A percentile compares a stretch with the other conserved stretches of the same genome.
These are phyloP conservation scores for Skeletonema menzelii DNA, from an alignment of 108 stramenopile genomes.

Conservation along the genomic window DNA sequence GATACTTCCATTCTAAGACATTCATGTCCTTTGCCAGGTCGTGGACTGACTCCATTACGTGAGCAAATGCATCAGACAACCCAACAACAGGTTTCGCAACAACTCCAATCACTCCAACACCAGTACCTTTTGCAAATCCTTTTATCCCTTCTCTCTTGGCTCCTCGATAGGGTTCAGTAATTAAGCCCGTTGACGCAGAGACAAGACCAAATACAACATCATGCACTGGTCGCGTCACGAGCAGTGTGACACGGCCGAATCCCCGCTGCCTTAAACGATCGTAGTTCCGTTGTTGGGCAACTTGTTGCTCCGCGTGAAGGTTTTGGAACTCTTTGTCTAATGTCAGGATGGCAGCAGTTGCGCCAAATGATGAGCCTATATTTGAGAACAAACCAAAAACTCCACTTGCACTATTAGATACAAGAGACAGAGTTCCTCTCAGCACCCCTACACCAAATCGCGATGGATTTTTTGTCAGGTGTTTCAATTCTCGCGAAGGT, in stretches of 20 bases:
- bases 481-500: slow-evolving; percentile 82
- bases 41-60: slow-evolving; percentile 70
- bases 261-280: slow-evolving; percentile 69
- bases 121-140: slow-evolving; percentile 68
- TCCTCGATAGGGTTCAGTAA: slow-evolving; percentile 75
- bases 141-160: slow-evolving; percentile 51
- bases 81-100: slow-evolving; percentile 82
- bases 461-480: slow-evolving; percentile 85
- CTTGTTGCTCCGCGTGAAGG: slow-evolving; percentile 73
- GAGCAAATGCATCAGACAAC: slow-evolving; percentile 78
- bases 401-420: slow-evolving; percentile 91
- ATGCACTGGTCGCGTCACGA: slow-evolving; percentile 65
- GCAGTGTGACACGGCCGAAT: slow-evolving; percentile 49
- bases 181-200: slow-evolving; percentile 68
- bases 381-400: slow-evolving; percentile 86
- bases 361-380: slow-evolving; percentile 63
- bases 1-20: slow-evolving; percentile 69
- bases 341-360: slow-evolving; percentile 64
- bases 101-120: slow-evolving; percentile 69
- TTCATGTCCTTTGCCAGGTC: slow-evolving; percentile 84
- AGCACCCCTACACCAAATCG: slow-evolving; percentile 89
- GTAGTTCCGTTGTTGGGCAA: slow-evolving; percentile 66
- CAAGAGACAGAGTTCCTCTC: slow-evolving; percentile 92
- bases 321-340: slow-evolving; percentile 76
- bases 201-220: slow-evolving; percentile 78